Evolutionary conservation across 2,329 filamentous ascomycete genomes (phyloP).

Genomic region (Thelonectria rubi): DNA sequence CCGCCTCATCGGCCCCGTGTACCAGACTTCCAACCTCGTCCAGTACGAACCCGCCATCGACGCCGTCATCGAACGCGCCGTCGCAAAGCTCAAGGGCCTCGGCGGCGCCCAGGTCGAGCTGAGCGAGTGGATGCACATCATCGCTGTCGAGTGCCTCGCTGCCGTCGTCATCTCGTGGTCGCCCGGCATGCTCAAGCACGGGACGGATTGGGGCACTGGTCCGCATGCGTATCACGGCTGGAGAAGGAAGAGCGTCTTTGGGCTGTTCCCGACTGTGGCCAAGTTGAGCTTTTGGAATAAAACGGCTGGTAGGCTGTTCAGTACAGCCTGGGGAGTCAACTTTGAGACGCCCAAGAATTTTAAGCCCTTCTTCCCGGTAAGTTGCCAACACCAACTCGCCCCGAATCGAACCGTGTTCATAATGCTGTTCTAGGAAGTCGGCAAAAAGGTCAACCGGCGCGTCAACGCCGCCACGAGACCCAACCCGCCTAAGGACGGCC

Average conservation of each 20-base stretch:
- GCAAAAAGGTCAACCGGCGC: constrained; percentile 46
- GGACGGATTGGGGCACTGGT: constrained; percentile 58
- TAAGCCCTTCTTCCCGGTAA: constrained; percentile 59
- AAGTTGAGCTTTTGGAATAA: constrained; percentile 52
- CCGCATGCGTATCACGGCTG: constrained; percentile 59
- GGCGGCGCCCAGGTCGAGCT: constrained; percentile 55
- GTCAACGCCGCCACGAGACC: constrained; percentile 44
- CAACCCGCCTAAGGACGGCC: constrained; percentile 44
- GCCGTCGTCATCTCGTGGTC: constrained; percentile 63
- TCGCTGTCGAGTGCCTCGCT: constrained; percentile 61
- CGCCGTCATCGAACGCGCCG: constrained; percentile 47
- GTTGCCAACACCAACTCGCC: constrained; percentile 21
- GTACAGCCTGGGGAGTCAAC: constrained; percentile 55
- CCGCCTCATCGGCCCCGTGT: constrained; percentile 59
- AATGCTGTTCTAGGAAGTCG: constrained; percentile 44
- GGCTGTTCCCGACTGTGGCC: constrained; percentile 56
- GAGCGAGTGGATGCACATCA: constrained; percentile 66
- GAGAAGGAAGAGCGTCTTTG: constrained; percentile 62
- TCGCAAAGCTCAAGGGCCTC: constrained; percentile 49
- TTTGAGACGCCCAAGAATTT: constrained; percentile 56
- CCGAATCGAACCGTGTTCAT: background rate
- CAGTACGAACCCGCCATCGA: constrained; percentile 55
- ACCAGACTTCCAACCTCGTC: constrained; percentile 53
- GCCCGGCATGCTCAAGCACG: constrained; percentile 55
- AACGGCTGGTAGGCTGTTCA: constrained; percentile 50